These are phyloP conservation scores for Talaromyces wortmannii DNA, from an alignment of 495 filamentous ascomycete species.

Conservation along the genomic window DNA sequence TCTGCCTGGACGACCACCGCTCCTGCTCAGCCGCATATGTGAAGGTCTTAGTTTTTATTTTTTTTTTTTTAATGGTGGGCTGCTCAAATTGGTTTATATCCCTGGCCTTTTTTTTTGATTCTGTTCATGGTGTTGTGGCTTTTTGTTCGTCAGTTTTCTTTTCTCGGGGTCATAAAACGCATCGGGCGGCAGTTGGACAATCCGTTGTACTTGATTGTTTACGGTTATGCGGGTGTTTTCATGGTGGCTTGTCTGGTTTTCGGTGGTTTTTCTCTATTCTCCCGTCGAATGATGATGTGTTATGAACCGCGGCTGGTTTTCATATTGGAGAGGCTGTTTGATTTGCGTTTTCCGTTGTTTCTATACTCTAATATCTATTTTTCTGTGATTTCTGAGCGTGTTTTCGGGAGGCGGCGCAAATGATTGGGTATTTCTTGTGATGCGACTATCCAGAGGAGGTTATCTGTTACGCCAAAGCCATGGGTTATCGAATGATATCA, in stretches of 20 bases:
- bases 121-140: constrained; percentile 1
- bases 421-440: too few relatives aligned
- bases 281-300: neutral
- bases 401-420: too few relatives aligned
- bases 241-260: neutral
- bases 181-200: neutral
- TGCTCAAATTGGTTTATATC: neutral
- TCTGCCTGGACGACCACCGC: constrained; percentile 36
- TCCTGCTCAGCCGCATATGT: constrained; percentile 38
- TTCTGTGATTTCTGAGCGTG: neutral
- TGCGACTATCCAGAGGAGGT: too few relatives aligned
- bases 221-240: neutral
- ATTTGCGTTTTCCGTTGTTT: neutral
- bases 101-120: constrained; percentile 3
- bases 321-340: neutral
- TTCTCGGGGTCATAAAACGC: neutral
- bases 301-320: neutral
- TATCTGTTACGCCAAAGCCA: too few relatives aligned
- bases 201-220: neutral
- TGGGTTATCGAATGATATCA: too few relatives aligned
- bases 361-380: neutral
- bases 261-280: neutral
- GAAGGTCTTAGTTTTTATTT: neutral
- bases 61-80: neutral
- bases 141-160: neutral